phyloP scores from a whole-genome alignment of 805 yeast genomes.

The Suhomyces sp. region DNA sequence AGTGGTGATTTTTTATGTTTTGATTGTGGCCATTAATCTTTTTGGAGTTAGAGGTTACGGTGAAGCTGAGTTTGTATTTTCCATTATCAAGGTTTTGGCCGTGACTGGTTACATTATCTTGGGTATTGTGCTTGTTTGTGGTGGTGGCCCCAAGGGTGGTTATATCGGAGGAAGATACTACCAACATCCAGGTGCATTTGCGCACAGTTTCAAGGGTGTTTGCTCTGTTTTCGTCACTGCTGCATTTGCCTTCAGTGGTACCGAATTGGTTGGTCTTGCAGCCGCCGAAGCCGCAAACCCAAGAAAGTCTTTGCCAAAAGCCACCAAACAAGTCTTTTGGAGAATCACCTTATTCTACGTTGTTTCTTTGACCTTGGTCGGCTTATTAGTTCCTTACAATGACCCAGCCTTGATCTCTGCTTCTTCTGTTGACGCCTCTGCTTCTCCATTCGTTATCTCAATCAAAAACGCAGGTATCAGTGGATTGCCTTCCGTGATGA shows the following conservation, averaged over 20 bases:
- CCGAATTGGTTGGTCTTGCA: conserved; percentile 71
- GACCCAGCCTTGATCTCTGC: conserved; percentile 48
- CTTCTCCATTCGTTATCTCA: conserved; percentile 76
- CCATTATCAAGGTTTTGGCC: conserved; percentile 61
- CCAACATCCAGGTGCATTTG: conserved; percentile 68
- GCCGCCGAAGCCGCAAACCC: conserved; percentile 78
- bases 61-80: conserved; percentile 64
- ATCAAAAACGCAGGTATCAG: conserved; percentile 62
- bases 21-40: conserved; percentile 46
- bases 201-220: conserved; percentile 64
- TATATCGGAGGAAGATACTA: conserved; percentile 58
- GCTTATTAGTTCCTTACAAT: conserved; percentile 71
- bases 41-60: conserved; percentile 60
- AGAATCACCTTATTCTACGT: conserved; percentile 71
- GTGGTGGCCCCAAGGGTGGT: conserved; percentile 55
- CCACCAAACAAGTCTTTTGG: conserved; percentile 83
- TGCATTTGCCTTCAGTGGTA: conserved; percentile 73
- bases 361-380: conserved; percentile 48
- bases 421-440: conserved; percentile 54
- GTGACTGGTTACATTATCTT: conserved; percentile 57
- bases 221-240: conserved; percentile 74
- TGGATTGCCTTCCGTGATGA: conserved; percentile 68
- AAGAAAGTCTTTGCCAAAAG: conserved; percentile 61
- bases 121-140: conserved; percentile 50
- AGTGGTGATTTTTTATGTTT: conserved; percentile 55